Evolutionary conservation across 2,329 filamentous ascomycete species (phyloP).

Genomic region (Penicillium sp.): DNA sequence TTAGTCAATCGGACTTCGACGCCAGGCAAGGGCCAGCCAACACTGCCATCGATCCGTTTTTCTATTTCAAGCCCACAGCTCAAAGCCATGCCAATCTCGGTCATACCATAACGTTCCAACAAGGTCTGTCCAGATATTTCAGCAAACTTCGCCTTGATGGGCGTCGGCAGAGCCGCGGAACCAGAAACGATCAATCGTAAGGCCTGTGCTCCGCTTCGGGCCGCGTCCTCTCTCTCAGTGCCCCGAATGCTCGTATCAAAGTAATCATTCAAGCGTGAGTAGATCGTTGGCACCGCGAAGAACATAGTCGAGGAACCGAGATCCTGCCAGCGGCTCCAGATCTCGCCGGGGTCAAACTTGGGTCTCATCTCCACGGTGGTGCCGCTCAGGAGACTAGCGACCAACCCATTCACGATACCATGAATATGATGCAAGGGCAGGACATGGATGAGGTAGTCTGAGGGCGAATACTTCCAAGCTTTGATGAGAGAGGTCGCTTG

Average conservation of each 20-base stretch:
- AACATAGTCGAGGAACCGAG: slow-evolving; percentile 51
- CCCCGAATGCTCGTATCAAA: slow-evolving; percentile 45
- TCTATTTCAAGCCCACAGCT: slow-evolving; percentile 48
- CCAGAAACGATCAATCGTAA: slow-evolving; percentile 47
- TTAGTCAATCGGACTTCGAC: slow-evolving; percentile 53
- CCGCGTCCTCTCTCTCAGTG: slow-evolving; percentile 36
- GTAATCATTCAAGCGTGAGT: slow-evolving; percentile 53
- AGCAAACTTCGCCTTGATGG: slow-evolving; percentile 46
- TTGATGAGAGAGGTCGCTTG: slow-evolving; percentile 36
- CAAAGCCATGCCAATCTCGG: slow-evolving; percentile 55
- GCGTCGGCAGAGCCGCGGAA: slow-evolving; percentile 48
- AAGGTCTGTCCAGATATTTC: slow-evolving; percentile 49
- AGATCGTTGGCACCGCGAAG: slow-evolving; percentile 58
- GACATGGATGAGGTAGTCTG: slow-evolving; percentile 54
- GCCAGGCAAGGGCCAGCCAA: slow-evolving; percentile 54
- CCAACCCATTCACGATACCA: slow-evolving; percentile 56
- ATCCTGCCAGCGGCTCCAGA: slow-evolving; percentile 53
- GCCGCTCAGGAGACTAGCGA: slow-evolving; percentile 52
- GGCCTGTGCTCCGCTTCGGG: slow-evolving; percentile 37
- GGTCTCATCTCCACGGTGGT: slow-evolving; percentile 54
- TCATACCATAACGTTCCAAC: slow-evolving; percentile 56
- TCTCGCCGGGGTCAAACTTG: slow-evolving; percentile 48
- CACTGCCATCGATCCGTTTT: slow-evolving; percentile 51
- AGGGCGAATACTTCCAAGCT: slow-evolving; percentile 35
- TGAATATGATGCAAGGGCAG: slow-evolving; percentile 57